Base-by-base conservation (phyloP, 179 eudicot genomes). In the Silene coronaria region DNA sequence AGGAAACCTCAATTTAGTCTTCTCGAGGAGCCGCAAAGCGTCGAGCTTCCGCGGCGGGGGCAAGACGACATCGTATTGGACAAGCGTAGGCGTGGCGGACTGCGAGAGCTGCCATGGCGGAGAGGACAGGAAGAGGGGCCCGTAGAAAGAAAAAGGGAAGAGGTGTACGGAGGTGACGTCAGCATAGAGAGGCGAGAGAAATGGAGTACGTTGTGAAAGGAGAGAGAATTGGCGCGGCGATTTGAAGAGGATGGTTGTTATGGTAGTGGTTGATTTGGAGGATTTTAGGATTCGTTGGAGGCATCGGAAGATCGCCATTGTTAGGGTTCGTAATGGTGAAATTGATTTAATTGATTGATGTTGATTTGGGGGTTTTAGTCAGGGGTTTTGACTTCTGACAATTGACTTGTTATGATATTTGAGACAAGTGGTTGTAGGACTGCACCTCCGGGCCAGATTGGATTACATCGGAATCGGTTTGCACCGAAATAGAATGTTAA, bases 31-130 rank as follows among this genome's bases (percentile, higher is more conserved):
- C 66, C 78, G 70, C 4, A 87, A 59, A 13, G 86, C 82, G 12
- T 75, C 85, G 36, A 85, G 38, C 53, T 59, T 84, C 4, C 60
- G 85, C 0, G 5, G 58, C 58, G 58, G 21, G 22, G 84, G 80
- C 16, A 85, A 42, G 28, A 87, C 89, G 80, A 73, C 82, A 72
- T 93, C 89, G 80, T 87, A 73, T 60, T 86, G 91, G 32, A 87
- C 68, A 67, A 83, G 85, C 30, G 90, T 78, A 2, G 97, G 97
- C 0, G 98, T 91, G 8, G 94, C 90, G 17, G 87, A 89, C 32
- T 91, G 98, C 2, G 88, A 86, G 72, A 92, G 91, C 83, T 80
- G 87, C 87, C 90, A 93, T 3, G 96, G 94, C 13, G 96, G 88
- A 36, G 84, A 88, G 21, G 91, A 88, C 61, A 89, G 86, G 78